A percentile compares a stretch with the other conserved stretches of the same genome.
phyloP scores from a whole-genome alignment of 2,329 filamentous ascomycete genomes.

The Colletotrichum shisoi region DNA sequence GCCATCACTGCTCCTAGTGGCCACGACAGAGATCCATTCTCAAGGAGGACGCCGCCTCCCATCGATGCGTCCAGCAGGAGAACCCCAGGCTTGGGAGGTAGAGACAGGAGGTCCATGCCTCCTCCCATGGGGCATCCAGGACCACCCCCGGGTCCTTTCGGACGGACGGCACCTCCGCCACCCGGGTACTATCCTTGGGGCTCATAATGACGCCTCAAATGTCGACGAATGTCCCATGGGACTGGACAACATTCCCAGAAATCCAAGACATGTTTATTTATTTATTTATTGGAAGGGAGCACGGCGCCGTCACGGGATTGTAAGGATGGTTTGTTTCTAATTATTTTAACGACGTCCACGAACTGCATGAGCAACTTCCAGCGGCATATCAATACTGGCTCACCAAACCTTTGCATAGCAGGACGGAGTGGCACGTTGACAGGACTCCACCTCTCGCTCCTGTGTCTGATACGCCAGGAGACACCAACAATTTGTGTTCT shows the following conservation, averaged over 20 bases:
- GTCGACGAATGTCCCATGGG: background rate
- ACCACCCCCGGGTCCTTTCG: conserved; percentile 28
- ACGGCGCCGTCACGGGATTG: conserved; percentile 5
- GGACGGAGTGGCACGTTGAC: conserved; percentile 23
- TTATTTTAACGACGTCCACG: conserved; percentile 30
- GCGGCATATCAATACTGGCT: conserved; percentile 11
- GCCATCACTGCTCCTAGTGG: conserved; percentile 51
- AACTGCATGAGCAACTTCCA: conserved; percentile 30
- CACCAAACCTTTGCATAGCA: conserved; percentile 20
- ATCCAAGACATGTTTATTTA: background rate
- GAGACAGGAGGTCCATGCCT: conserved; percentile 32
- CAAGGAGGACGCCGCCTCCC: conserved; percentile 51
- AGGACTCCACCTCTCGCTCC: background rate
- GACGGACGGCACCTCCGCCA: conserved; percentile 27
- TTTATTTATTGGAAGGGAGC: conserved; percentile 1
- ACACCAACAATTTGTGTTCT: conserved; percentile 10
- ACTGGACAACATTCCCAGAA: background rate
- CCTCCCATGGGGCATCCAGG: conserved; percentile 28
- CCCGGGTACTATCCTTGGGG: conserved; percentile 31
- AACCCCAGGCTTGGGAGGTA: conserved; percentile 48
- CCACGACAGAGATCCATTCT: conserved; percentile 46
- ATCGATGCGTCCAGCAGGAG: conserved; percentile 43
- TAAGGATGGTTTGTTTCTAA: conserved; percentile 6
- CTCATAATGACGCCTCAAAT: background rate
- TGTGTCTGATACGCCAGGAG: conserved; percentile 5